Base-by-base conservation (phyloP, 2,329 filamentous ascomycete species). In the Chaetomium sp. region DNA sequence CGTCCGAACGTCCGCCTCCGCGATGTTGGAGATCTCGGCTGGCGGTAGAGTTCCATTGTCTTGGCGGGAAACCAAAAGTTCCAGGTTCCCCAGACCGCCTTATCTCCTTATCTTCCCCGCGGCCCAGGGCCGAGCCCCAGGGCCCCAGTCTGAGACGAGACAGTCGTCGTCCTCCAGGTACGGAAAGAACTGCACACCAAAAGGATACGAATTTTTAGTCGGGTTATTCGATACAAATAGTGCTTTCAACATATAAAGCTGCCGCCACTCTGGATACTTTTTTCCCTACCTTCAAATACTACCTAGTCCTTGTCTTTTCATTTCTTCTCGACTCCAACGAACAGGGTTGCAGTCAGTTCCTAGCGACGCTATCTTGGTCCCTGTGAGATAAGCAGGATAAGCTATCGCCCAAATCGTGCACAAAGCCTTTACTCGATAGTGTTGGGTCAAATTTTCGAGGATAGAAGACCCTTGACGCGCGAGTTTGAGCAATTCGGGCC, bases 381-480 rank as follows among this genome's bases (percentile, higher is more conserved):
- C 21, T 38, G 19, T 16, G 21, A n/a, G 57, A 51, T 51, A 51
- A 60, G 56, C 29, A 7, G 50, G 64, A 68, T 66, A 69, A 68
- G 64, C 53, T 69, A 69, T 66, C 60, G 53, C 57, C 59, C 42
- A 51, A 60, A 63, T 7, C 25, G n/a, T 27, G 16, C 25, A 35
- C 38, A 42, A 42, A 42, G 61, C 50, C 64, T 69, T 80, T 80
- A 80, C 78, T 79, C 76, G 75, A 80, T 80, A 73, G 71, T 73
- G 80, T 80, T 78, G 78, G 80, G 78, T 80, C 78, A 80, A 35
- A 13, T 21, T 35, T 56, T 21, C 25, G 31, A 19, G 33, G 13
- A n/a, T n/a, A 29, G 3, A n/a, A 55, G 27, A 8, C 29, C 25
- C 19, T 42, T n/a, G 16, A 19, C 27, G 3, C 27, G 27, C 27